Conservation (phyloP, 768 basidiomycete genomes). For the Amanita exitialis region DNA sequence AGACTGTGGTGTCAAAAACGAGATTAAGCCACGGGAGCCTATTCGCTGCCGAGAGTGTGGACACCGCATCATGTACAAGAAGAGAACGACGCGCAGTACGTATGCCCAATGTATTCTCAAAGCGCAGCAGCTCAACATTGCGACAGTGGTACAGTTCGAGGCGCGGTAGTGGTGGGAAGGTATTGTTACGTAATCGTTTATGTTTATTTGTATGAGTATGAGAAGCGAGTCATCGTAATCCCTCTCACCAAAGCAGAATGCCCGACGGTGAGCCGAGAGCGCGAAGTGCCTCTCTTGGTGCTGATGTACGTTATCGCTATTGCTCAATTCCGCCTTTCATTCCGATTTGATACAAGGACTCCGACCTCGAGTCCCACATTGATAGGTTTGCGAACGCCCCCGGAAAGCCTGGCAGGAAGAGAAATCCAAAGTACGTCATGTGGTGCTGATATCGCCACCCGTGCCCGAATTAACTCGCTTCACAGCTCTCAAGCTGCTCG, state of each 20-base stretch:
- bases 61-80: conserved; percentile 98
- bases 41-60: conserved; percentile 96
- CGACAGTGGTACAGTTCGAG: conserved; percentile 74
- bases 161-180: conserved; percentile 43
- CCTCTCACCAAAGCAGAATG: conserved; percentile 42
- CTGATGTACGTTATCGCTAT: conserved; percentile 31
- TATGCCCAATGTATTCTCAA: conserved; percentile 5
- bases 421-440: conserved; percentile 71
- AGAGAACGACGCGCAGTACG: conserved; percentile 88
- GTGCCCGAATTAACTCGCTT: conserved; percentile 6
- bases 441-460: conserved; percentile 9
- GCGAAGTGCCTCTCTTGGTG: conserved; percentile 56
- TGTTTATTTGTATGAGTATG: conserved; percentile 14
- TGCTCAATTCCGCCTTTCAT: background rate
- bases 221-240: conserved; percentile 26
- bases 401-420: conserved; percentile 74
- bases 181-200: conserved; percentile 4
- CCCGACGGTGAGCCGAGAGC: conserved; percentile 38
- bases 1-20: conserved; percentile 93
- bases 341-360: conserved; percentile 32
- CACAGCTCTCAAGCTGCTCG: conserved; percentile 78
- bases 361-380: conserved; percentile 52
- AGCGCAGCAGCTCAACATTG: background rate
- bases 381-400: conserved; percentile 26
- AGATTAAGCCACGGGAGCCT: conserved; percentile 84